phyloP scores from a whole-genome alignment of 2,329 filamentous ascomycete genomes.

The Teratosphaeria epicoccoides region DNA sequence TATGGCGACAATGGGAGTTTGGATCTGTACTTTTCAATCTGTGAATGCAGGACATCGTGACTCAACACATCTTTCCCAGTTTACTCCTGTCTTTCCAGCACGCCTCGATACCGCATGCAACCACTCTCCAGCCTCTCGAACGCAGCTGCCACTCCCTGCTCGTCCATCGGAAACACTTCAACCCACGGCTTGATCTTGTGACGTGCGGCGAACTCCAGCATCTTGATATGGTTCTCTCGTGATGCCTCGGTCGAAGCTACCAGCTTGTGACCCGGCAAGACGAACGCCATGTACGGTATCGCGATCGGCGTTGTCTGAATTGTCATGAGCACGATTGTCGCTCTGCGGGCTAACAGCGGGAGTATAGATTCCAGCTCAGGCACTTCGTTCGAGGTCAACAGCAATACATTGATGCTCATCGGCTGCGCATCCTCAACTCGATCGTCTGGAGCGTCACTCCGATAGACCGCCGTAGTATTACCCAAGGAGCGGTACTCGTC shows the following conservation, averaged over 20 bases:
- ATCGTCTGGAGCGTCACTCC: not conserved
- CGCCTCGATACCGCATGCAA: constrained; percentile 37
- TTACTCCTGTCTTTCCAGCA: constrained; percentile 16
- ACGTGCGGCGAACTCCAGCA: constrained; percentile 35
- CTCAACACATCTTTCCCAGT: not conserved
- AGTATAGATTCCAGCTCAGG: constrained; percentile 18
- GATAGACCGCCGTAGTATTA: not conserved
- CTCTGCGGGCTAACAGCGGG: constrained; percentile 21
- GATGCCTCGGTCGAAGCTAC: constrained; percentile 25
- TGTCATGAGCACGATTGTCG: constrained; percentile 26
- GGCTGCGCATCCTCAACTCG: constrained; percentile 1
- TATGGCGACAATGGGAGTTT: no score
- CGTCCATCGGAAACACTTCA: constrained; percentile 34
- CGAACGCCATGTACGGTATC: constrained; percentile 26
- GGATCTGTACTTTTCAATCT: no score
- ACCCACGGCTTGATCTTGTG: constrained; percentile 35
- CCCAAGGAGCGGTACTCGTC: constrained; percentile 15
- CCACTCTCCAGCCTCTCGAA: constrained; percentile 32
- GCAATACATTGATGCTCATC: constrained; percentile 19
- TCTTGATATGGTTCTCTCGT: constrained; percentile 25
- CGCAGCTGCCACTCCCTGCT: constrained; percentile 31
- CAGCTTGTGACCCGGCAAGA: constrained; percentile 24
- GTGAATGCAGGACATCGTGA: not conserved
- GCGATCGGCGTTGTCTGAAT: constrained; percentile 22
- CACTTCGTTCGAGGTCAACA: constrained; percentile 23